Evolutionary conservation across 148 eudicot species (phyloP).

Genomic region (Cornus kousa): DNA sequence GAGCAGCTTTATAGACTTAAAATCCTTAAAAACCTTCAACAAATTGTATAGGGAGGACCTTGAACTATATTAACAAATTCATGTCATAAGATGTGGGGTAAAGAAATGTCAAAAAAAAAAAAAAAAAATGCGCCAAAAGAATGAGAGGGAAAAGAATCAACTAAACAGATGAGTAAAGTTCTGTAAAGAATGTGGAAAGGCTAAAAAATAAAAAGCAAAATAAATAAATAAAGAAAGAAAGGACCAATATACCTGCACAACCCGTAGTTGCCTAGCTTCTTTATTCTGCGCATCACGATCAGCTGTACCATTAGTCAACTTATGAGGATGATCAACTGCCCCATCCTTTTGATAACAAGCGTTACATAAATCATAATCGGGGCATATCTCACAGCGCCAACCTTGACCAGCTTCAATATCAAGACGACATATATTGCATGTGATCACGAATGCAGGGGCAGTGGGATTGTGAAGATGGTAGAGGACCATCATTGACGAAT

Average conservation of each 20-base stretch:
- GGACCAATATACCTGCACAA: constrained; percentile 56
- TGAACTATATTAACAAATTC: not conserved
- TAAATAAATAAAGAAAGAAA: not conserved
- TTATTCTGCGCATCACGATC: constrained; percentile 85
- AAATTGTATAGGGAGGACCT: too few species aligned
- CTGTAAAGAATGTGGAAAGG: not conserved
- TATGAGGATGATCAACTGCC: constrained; percentile 89
- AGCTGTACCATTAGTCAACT: constrained; percentile 86
- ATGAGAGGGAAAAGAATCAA: not conserved
- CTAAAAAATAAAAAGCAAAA: not conserved
- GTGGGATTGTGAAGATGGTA: constrained; percentile 99
- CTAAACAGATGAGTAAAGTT: not conserved
- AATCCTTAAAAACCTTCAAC: not conserved
- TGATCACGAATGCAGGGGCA: constrained; percentile 92
- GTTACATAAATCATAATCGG: constrained; percentile 94
- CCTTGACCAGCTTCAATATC: constrained; percentile 99
- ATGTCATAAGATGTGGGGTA: not conserved
- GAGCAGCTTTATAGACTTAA: not conserved
- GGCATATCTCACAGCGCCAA: constrained; percentile 98
- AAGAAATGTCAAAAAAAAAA: not conserved
- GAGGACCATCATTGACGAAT: constrained; percentile 99
- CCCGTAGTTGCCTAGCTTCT: constrained; percentile 85
- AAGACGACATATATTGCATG: constrained; percentile 75
- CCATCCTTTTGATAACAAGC: constrained; percentile 81
- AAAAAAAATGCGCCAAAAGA: not conserved